phyloP scores from a whole-genome alignment of 2,329 filamentous ascomycete species.

The Pyrenophora tritici-repentis region DNA sequence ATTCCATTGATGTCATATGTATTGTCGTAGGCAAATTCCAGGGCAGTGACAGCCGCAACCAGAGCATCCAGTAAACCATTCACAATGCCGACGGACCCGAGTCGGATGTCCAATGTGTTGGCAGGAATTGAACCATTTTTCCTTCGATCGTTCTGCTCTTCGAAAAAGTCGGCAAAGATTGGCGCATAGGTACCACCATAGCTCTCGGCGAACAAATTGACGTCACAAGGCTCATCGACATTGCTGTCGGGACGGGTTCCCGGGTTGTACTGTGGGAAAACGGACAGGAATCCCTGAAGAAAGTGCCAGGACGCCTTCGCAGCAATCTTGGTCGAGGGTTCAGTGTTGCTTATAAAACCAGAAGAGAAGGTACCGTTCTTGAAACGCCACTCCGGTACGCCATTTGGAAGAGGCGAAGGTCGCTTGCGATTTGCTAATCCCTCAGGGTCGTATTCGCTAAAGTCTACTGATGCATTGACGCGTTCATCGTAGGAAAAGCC shows the following conservation, averaged over 20 bases:
- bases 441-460: constrained; percentile 6
- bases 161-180: constrained; percentile 62
- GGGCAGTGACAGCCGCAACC: constrained; percentile 63
- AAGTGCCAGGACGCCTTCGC: constrained; percentile 69
- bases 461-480: constrained; percentile 54
- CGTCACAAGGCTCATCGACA: constrained; percentile 53
- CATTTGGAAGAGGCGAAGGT: constrained; percentile 39
- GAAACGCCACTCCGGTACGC: constrained; percentile 48
- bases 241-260: constrained; percentile 48
- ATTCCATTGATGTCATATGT: constrained; percentile 68
- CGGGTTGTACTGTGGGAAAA: constrained; percentile 64
- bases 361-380: constrained; percentile 70
- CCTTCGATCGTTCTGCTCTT: constrained; percentile 65
- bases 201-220: constrained; percentile 71
- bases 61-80: constrained; percentile 72
- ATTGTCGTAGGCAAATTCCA: constrained; percentile 65
- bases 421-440: constrained; percentile 8
- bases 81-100: constrained; percentile 69
- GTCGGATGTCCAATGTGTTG: constrained; percentile 62
- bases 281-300: constrained; percentile 63
- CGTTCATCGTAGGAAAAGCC: constrained; percentile 69
- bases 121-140: constrained; percentile 57
- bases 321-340: constrained; percentile 62
- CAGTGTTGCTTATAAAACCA: constrained; percentile 54
- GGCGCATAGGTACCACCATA: constrained; percentile 74